phyloP scores from a whole-genome alignment of 148 eudicot species.

The Vaccinium vitisidaea region DNA sequence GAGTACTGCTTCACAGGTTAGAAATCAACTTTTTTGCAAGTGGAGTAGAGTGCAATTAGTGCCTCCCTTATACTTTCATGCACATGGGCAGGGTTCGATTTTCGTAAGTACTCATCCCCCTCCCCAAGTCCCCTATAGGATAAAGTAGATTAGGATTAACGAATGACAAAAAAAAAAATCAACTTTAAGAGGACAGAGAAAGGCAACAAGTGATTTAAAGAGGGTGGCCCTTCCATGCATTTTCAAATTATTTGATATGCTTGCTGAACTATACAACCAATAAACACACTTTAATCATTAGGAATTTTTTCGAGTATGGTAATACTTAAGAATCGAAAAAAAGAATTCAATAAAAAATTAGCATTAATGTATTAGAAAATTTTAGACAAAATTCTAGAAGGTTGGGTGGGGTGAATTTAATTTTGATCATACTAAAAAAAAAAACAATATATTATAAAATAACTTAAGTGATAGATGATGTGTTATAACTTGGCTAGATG shows the following conservation, averaged over 20 bases:
- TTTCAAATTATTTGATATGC: not conserved
- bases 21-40: not conserved
- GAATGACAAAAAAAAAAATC: not conserved
- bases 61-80: no score
- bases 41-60: no score
- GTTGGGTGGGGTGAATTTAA: not conserved
- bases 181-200: not conserved
- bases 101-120: no score
- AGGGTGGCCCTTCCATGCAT: not conserved
- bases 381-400: not conserved
- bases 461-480: not conserved
- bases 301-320: not conserved
- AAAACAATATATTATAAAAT: not conserved
- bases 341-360: not conserved
- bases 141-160: no score
- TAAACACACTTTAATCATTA: not conserved
- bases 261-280: not conserved
- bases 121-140: no score
- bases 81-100: no score
- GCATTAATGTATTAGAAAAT: not conserved
- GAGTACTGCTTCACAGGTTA: no score
- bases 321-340: not conserved
- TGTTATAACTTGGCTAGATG: not conserved
- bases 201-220: not conserved
- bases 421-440: not conserved